Base-by-base conservation (phyloP, 768 basidiomycete species). In the Mycena vulgaris region DNA sequence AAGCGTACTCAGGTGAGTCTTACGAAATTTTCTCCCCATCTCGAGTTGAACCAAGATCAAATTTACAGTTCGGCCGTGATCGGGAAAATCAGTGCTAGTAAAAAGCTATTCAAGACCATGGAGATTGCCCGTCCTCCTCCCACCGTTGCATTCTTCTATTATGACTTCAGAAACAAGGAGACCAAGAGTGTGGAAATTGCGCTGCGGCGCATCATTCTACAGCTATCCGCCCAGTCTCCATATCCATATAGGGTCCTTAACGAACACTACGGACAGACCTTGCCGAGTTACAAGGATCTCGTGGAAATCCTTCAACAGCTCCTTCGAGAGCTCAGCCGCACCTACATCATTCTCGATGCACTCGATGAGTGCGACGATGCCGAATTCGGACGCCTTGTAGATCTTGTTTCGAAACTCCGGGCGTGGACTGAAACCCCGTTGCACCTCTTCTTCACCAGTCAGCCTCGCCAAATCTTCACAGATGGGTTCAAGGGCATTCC, bases 121-220 rank as follows among this genome's bases (percentile, higher is more conserved):
- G 13, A n/a, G 16, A 25, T 25, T 16, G 25, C 63, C 14, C 39
- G 37, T 16, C 13, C 6, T 21, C 35, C 63, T 53, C 62, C 49
- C n/a, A 40, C 52, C 21, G 30, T 64, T 14, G 63, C 52, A 14
- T 66, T 57, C 55, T 66, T 56, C n/a, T 66, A 64, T 47, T 64
- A 47, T 30, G 53, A 64, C 42, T 64, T 64, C 53, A 28, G 25
- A 11, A 23, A 21, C 5, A 33, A 56, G 23, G 27, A 64, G 40
- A 13, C 6, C n/a, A 39, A 56, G 39, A 17, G 13, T 19, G 37
- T 63, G 11, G 63, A 64, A 35, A 42, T 4, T 56, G 63, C 63
- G 2, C 42, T 64, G 2, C 52, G 63, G 21, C 42, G 53, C n/a
- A 45, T 64, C 11, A 16, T 64, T 45, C 42, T 64, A 5, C 63